phyloP scores from a whole-genome alignment of 139 green algal species.

The Diplosphaera chodatii region DNA sequence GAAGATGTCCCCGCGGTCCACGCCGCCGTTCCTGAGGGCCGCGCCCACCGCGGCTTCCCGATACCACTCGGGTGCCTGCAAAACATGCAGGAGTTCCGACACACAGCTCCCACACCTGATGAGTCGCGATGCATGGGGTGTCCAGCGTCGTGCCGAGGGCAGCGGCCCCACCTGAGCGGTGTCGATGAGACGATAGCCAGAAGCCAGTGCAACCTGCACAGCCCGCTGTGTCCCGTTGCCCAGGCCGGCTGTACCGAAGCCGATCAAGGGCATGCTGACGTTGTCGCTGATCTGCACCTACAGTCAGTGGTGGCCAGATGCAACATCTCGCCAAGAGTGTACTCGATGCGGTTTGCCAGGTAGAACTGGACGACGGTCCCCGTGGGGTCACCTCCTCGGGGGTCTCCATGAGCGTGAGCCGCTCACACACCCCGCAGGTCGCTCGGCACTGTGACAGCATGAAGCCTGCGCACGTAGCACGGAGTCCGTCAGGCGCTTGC shows the following conservation, averaged over 20 bases:
- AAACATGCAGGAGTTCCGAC: no score
- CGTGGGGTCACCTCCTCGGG: constrained; percentile 11
- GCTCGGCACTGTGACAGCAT: constrained; percentile 36
- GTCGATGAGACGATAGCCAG: constrained; percentile 67
- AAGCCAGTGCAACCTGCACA: constrained; percentile 43
- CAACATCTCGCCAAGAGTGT: no score
- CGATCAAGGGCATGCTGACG: constrained; percentile 56
- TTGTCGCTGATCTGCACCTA: constrained; percentile 39
- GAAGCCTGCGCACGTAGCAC: constrained; percentile 12
- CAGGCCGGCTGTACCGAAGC: constrained; percentile 78
- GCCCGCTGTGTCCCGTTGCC: constrained; percentile 38
- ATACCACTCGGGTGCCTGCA: constrained; percentile 71
- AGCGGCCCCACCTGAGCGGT: constrained; percentile 56
- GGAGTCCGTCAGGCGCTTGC: no score
- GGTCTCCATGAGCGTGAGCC: constrained; percentile 11
- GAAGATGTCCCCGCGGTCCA: constrained; percentile 57
- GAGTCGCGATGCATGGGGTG: no score
- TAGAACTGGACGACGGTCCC: no score
- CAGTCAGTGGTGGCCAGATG: background rate
- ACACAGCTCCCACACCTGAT: no score
- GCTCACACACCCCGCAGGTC: constrained; percentile 27
- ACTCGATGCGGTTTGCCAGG: no score
- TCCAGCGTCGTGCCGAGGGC: no score
- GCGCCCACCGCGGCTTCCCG: constrained; percentile 64
- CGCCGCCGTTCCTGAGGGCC: constrained; percentile 24